phyloP scores from a whole-genome alignment of 2,329 filamentous ascomycete genomes.

The Aphanoascus verrucosus region DNA sequence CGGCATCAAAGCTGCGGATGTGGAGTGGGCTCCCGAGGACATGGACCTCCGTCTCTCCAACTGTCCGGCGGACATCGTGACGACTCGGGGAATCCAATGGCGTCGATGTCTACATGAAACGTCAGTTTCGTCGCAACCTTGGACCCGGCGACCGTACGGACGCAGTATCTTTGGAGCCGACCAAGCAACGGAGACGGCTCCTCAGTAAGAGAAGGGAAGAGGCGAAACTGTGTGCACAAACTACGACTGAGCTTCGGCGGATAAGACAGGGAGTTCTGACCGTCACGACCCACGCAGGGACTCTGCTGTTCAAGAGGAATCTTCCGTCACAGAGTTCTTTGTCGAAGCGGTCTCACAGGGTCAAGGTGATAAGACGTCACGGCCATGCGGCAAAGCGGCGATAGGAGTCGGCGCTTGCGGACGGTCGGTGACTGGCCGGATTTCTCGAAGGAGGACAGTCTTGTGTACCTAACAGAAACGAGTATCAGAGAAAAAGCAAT shows the following conservation, averaged over 20 bases:
- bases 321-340: not conserved
- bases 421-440: not conserved
- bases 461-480: not conserved
- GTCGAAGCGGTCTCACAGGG: not conserved
- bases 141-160: not conserved
- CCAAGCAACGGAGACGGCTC: not conserved
- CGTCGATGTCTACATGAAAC: not conserved
- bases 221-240: not conserved
- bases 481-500: conserved; percentile 3
- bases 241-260: not conserved
- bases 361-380: not conserved
- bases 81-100: not conserved
- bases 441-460: not conserved
- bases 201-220: not conserved
- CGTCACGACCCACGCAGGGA: not conserved
- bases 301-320: not conserved
- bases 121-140: not conserved
- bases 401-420: conserved; percentile 5
- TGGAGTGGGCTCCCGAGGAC: conserved; percentile 48
- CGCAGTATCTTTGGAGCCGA: not conserved
- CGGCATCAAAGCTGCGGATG: conserved; percentile 41
- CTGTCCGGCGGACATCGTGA: conserved; percentile 41
- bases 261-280: not conserved
- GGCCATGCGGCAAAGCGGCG: conserved; percentile 3
- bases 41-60: conserved; percentile 50